Conservation (phyloP, 805 yeast species). For the Candida silvicultrix region DNA sequence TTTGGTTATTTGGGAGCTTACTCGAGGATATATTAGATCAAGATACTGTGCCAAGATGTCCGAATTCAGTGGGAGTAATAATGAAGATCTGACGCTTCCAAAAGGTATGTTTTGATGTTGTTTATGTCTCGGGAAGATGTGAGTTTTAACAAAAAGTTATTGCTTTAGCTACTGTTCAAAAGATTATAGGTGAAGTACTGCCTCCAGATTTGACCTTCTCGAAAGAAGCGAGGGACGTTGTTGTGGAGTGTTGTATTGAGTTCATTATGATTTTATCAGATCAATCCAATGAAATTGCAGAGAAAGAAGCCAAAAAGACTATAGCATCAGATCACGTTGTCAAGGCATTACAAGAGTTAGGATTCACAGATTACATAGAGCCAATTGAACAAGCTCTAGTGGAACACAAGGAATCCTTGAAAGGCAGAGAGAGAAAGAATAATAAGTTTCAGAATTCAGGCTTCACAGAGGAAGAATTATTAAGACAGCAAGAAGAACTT, state of each 20-base stretch:
- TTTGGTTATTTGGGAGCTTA: too few relatives aligned
- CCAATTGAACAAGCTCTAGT: constrained; percentile 71
- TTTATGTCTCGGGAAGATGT: not conserved
- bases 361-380: constrained; percentile 78
- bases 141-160: constrained; percentile 12
- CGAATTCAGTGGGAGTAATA: constrained; percentile 13
- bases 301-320: constrained; percentile 91
- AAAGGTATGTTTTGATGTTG: constrained; percentile 26
- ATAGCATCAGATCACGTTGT: constrained; percentile 95
- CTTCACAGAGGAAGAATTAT: constrained; percentile 82
- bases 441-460: constrained; percentile 94
- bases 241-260: constrained; percentile 94
- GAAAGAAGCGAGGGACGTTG: constrained; percentile 90
- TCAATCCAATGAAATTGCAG: constrained; percentile 93
- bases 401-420: constrained; percentile 84
- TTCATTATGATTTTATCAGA: constrained; percentile 92
- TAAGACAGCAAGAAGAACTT: constrained; percentile 87
- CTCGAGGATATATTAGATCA: too few relatives aligned
- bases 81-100: constrained; percentile 38
- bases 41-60: too few relatives aligned
- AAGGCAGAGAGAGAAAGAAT: constrained; percentile 84
- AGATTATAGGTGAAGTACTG: constrained; percentile 82
- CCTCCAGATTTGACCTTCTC: constrained; percentile 86
- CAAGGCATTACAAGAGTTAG: constrained; percentile 81
- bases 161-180: constrained; percentile 85